These are phyloP conservation scores for Cystobasidiaceae sp. DNA, from an alignment of 1,284 basidiomycete genomes.

Conservation along the genomic window DNA sequence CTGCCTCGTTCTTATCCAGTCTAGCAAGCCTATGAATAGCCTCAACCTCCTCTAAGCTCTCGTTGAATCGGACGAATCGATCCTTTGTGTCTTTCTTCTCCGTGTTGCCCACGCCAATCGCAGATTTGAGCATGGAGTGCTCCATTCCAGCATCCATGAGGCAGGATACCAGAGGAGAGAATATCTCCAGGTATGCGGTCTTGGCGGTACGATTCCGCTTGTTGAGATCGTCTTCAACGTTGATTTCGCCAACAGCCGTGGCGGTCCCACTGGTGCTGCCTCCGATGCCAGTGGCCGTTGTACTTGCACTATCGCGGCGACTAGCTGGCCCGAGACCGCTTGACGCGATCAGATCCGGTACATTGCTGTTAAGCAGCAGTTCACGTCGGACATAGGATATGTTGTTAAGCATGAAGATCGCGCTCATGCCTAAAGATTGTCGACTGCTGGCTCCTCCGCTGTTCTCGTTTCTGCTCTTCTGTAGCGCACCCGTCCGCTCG, in stretches of 20 bases:
- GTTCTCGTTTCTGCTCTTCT: not conserved
- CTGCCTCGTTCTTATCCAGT: conserved; percentile 36
- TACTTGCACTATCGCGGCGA: conserved; percentile 34
- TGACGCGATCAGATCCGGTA: conserved; percentile 20
- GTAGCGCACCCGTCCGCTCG: not conserved
- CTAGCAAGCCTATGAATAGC: conserved; percentile 38
- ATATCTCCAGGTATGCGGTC: conserved; percentile 43
- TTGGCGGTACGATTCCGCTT: conserved; percentile 41
- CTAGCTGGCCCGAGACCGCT: not conserved
- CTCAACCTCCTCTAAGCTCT: conserved; percentile 44
- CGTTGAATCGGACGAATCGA: conserved; percentile 43
- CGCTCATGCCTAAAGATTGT: conserved; percentile 31
- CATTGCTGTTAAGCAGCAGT: conserved; percentile 37
- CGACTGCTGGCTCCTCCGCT: not conserved
- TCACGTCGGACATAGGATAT: conserved; percentile 42
- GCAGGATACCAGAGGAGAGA: conserved; percentile 43
- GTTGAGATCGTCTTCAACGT: conserved; percentile 42
- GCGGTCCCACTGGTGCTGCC: conserved; percentile 2
- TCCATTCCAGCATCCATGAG: conserved; percentile 43
- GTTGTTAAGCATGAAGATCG: conserved; percentile 45
- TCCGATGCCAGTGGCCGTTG: not conserved
- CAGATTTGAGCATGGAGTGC: conserved; percentile 38
- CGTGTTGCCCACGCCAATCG: conserved; percentile 35
- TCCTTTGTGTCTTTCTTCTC: conserved; percentile 43
- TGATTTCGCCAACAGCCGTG: not conserved